Evolutionary conservation across 257 asterid species (phyloP), one percentile per base, ranked within the genome.

Genomic region (Lycium ferocissimum): DNA sequence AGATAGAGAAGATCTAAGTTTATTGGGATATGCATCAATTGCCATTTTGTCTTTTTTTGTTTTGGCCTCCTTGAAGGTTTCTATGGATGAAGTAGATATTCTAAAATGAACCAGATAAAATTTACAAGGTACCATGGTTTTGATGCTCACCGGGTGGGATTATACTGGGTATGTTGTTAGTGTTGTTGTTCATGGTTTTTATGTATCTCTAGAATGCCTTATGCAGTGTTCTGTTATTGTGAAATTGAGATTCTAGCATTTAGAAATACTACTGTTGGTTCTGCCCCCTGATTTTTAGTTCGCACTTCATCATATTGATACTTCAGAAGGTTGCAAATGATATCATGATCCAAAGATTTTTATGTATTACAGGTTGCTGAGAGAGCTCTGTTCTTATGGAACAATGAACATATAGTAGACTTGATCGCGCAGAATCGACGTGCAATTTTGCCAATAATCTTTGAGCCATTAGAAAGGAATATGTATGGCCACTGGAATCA

Each of bases 331-430:
- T 76, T 51, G 82, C 47, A 76, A 51, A 76, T 76, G 81, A 51
- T 18, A 11, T 2, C n/a, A 72, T 73, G 12, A 81, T 17, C 22
- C 37, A 51, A 65, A 82, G 51, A 26, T 8, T 35, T 83, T 67
- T 73, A 63, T 86, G 62, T 53, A 33, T 82, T 89, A 84, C 93
- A 95, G 99, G 99, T 95, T 78, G 95, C 99, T 69, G 98, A 95
- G 81, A 88, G 96, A 40, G 98, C 99, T 58, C 99, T 94, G 86
- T 95, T 94, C 91, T 92, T 90, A 92, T 95, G 98, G 99, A 95
- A 94, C 93, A 95, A 95, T 8, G 99, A 94, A 85, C 98, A 93
- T 88, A 92, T 95, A 83, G 95, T 94, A 26, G 88, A 88, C 84
- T 88, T 95, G 88, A 92, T 95, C 63, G 99, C 94, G 4, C 95